A percentile compares a stretch with the other conserved stretches of the same genome.
Conservation (phyloP, 805 yeast genomes). For the Hanseniaspora thailandica region DNA sequence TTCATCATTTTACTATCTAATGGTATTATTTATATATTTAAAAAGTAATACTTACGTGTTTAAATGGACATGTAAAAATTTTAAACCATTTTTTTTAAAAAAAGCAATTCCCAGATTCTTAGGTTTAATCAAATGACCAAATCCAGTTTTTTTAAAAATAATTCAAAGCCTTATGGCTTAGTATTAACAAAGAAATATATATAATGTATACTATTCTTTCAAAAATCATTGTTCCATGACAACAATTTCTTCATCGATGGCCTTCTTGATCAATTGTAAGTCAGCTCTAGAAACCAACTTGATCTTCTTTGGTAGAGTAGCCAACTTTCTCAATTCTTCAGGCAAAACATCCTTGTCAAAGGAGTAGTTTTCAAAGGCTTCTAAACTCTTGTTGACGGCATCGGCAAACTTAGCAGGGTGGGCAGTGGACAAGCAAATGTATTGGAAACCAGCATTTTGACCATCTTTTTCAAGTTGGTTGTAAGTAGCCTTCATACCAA, state of each 20-base stretch:
- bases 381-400: slow-evolving; percentile 77
- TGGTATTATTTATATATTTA: too few relatives aligned
- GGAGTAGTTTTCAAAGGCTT: slow-evolving; percentile 55
- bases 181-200: background rate
- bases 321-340: slow-evolving; percentile 64
- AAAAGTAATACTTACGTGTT: too few relatives aligned
- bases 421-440: slow-evolving; percentile 83
- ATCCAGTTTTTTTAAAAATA: too few relatives aligned
- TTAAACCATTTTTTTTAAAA: too few relatives aligned
- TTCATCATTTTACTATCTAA: too few relatives aligned
- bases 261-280: slow-evolving; percentile 58
- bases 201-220: background rate
- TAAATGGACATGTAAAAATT: too few relatives aligned
- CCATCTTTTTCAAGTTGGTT: slow-evolving; percentile 42
- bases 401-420: slow-evolving; percentile 98
- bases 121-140: too few relatives aligned
- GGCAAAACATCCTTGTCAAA: slow-evolving; percentile 86
- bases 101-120: too few relatives aligned
- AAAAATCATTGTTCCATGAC: slow-evolving; percentile 33
- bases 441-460: slow-evolving; percentile 34
- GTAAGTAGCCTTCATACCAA: slow-evolving; percentile 74
- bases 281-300: slow-evolving; percentile 60
- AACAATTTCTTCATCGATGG: slow-evolving; percentile 59
- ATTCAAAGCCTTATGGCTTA: too few relatives aligned
- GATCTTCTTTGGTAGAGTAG: slow-evolving; percentile 62